Evolutionary conservation across 176 grass and related monocot genomes (phyloP), one percentile per base, ranked within the genome.

Genomic region (Zea mays): DNA sequence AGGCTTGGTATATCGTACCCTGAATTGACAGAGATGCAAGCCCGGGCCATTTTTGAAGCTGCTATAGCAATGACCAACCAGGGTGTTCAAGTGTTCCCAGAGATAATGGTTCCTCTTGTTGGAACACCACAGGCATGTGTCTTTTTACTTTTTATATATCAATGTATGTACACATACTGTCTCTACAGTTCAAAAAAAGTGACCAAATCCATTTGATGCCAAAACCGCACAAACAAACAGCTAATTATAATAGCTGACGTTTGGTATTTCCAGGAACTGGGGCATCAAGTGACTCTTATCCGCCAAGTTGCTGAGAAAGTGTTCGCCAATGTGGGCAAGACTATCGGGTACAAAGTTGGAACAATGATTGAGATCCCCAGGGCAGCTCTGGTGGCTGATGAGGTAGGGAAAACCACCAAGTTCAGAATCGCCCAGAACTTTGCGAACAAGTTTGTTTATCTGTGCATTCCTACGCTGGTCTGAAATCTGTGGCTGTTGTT

Each of bases 351-450:
- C 81, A 97, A 88, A 86, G 54, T 97, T 76, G 94, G 94, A 51
- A 91, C 94, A 35, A 97, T 97, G 91, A 97, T 93, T 71, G 94
- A 97, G 87, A 82, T 97, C 84, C 94, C 94, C 4, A 87, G 94
- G 69, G 94, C 91, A 60, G 94, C 91, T 46, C 82, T 97, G 58
- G 80, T 97, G 74, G 94, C 94, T 61, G 94, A 93, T 70, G 88
- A 97, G 86, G 94, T 97, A 27, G 27, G 27, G 27, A 27, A 27
- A 27, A 27, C 1, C 1, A 27, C 27, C 27, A 27, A 27, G 27
- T 27, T 27, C 27, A 27, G 27, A 27, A 27, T 27, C 27, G 27
- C 27, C 27, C 27, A 27, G 27, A 27, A 27, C 27, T 27, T 27
- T 27, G 27, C 27, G 27, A 27, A 27, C 27, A 27, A 27, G 27